Conservation (phyloP, 2,329 filamentous ascomycete species). For the Cytospora piceae region DNA sequence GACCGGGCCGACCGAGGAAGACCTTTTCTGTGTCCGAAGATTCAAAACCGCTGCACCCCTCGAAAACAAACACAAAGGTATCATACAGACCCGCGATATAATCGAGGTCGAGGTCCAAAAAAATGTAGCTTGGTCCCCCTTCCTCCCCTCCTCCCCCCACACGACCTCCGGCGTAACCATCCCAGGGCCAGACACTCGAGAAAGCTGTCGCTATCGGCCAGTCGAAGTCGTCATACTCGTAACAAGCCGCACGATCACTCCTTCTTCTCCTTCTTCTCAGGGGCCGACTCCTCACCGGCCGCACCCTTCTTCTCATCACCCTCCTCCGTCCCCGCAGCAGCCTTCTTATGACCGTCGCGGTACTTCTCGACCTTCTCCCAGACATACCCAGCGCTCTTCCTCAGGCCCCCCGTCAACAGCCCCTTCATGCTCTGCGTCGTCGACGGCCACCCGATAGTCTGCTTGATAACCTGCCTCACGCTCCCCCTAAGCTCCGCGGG, state of each 20-base stretch:
- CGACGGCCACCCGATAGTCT: conserved; percentile 91
- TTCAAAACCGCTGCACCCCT: background rate
- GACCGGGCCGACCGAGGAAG: background rate
- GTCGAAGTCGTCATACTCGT: background rate
- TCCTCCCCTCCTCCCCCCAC: background rate
- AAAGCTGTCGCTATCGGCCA: background rate
- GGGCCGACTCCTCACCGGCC: conserved; percentile 10
- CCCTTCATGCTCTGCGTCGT: conserved; percentile 87
- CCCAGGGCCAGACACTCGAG: background rate
- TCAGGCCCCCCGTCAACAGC: conserved; percentile 74
- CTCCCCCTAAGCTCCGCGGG: conserved; percentile 68
- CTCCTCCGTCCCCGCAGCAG: conserved; percentile 12
- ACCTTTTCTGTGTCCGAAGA: background rate
- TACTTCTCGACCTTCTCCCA: conserved; percentile 79
- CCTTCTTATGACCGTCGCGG: conserved; percentile 46
- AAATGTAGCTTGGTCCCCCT: background rate
- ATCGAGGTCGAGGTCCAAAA: background rate
- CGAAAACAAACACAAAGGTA: background rate
- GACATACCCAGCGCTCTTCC: conserved; percentile 74
- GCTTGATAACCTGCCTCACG: conserved; percentile 77
- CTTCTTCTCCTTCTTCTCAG: conserved; percentile 15
- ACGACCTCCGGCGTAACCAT: background rate
- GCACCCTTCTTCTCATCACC: conserved; percentile 3
- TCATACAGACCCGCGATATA: background rate
- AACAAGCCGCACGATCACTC: conserved; percentile 9